A percentile compares a stretch with the other conserved stretches of the same genome.
Conservation (phyloP, 1,284 basidiomycete species). For the Cutaneotrichosporon dermatis region DNA sequence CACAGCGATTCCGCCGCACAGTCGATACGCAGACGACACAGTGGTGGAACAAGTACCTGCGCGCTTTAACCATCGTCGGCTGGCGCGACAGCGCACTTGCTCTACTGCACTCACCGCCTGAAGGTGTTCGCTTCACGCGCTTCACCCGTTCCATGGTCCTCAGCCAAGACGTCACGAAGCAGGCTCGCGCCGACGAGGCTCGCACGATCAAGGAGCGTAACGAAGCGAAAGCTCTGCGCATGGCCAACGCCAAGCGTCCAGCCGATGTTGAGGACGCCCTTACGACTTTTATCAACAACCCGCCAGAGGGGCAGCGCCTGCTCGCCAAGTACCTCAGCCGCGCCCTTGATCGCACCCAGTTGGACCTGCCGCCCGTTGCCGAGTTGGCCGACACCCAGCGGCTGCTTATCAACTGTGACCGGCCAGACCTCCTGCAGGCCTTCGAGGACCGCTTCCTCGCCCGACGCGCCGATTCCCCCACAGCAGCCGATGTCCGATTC, state of each 20-base stretch:
- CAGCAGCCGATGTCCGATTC: slow-evolving; percentile 2
- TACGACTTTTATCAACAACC: neutral
- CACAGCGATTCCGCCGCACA: slow-evolving; percentile 7
- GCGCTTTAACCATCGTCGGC: slow-evolving; percentile 24
- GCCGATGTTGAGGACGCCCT: neutral
- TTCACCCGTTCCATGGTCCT: slow-evolving; percentile 17
- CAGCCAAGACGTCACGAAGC: slow-evolving; percentile 1
- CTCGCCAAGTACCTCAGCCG: neutral
- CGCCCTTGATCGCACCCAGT: neutral
- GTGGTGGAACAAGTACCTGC: slow-evolving; percentile 33
- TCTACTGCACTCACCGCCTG: slow-evolving; percentile 22
- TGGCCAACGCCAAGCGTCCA: neutral
- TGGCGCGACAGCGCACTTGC: slow-evolving; percentile 24
- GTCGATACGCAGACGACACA: slow-evolving; percentile 15
- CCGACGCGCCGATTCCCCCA: neutral
- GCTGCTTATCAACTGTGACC: slow-evolving; percentile 12
- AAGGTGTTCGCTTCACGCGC: slow-evolving; percentile 16
- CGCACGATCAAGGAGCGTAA: too few relatives aligned
- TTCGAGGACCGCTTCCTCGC: slow-evolving; percentile 18
- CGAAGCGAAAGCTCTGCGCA: too few relatives aligned
- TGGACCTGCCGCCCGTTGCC: slow-evolving; percentile 7
- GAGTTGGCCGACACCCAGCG: slow-evolving; percentile 18
- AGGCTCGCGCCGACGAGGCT: neutral
- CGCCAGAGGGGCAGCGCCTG: neutral
- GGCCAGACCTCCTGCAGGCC: slow-evolving; percentile 7